Conservation (phyloP, 2,329 filamentous ascomycete genomes). For the Colletotrichum incanum region DNA sequence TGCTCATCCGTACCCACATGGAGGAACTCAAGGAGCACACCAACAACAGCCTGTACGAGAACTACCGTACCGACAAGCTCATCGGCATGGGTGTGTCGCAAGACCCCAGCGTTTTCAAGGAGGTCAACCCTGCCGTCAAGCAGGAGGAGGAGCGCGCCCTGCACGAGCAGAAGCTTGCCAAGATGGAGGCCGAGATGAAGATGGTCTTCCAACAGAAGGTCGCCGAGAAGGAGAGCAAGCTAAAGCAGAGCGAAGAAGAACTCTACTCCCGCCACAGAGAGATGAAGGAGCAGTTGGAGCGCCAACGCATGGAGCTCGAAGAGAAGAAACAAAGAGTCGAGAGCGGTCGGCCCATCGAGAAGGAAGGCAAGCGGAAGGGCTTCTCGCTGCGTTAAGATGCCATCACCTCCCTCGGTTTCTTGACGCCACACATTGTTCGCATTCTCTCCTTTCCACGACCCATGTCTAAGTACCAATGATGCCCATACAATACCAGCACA, state of each 20-base stretch:
- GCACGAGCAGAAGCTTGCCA: conserved; percentile 99
- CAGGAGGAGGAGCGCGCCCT: conserved; percentile 98
- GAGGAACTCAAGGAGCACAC: conserved; percentile 99
- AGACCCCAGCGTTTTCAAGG: conserved; percentile 99
- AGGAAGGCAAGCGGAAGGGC: conserved; percentile 98
- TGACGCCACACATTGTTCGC: conserved; percentile 32
- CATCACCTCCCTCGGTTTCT: conserved; percentile 21
- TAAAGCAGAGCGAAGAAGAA: conserved; percentile 99
- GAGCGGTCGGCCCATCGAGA: conserved; percentile 94
- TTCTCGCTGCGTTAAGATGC: conserved; percentile 92
- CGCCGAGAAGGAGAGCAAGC: conserved; percentile 98
- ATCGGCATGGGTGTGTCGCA: conserved; percentile 98
- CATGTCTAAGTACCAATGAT: conserved; percentile 73
- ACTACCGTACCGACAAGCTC: conserved; percentile 99
- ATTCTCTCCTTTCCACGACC: conserved; percentile 59
- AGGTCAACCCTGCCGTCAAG: conserved; percentile 99
- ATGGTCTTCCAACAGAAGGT: conserved; percentile 99
- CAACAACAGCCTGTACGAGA: conserved; percentile 99
- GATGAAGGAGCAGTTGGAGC: conserved; percentile 99
- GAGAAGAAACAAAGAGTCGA: conserved; percentile 98
- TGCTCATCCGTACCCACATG: conserved; percentile 99
- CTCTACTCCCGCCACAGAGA: conserved; percentile 97
- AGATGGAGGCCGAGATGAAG: conserved; percentile 99
- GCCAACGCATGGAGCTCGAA: conserved; percentile 94
- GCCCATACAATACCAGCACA: conserved; percentile 72